Conservation (phyloP, 257 asterid genomes). For the Oldenlandia corymbosa region DNA sequence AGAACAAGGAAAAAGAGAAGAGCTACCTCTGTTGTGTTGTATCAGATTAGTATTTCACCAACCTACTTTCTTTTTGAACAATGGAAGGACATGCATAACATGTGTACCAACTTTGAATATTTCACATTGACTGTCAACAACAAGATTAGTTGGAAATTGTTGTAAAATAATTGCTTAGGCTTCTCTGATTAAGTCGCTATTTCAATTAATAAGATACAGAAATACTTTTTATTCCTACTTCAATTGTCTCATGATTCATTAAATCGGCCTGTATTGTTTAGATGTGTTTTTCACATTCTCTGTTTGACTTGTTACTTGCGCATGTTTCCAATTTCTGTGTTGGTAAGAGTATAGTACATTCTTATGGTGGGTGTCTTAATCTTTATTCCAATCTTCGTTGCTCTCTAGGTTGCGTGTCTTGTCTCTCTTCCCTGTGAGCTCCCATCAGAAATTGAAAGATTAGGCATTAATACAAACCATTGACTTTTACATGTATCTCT, state of each 20-base stretch:
- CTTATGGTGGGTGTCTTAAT: not conserved
- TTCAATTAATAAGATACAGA: not conserved
- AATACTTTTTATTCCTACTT: not conserved
- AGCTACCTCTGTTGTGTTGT: not conserved
- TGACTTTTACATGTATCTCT: not conserved
- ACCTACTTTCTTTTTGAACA: not conserved
- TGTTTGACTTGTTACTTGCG: not conserved
- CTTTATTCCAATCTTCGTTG: not conserved
- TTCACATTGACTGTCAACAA: not conserved
- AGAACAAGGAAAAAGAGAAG: not conserved
- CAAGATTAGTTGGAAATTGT: not conserved
- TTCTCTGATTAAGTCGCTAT: not conserved
- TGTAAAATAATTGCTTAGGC: not conserved
- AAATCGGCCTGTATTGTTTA: not conserved
- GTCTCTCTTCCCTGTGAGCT: conserved; percentile 42
- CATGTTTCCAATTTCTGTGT: not conserved
- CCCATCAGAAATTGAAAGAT: conserved; percentile 24
- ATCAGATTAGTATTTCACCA: not conserved
- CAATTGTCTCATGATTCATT: not conserved
- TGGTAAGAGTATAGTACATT: not conserved
- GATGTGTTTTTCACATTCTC: not conserved
- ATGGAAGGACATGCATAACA: not conserved
- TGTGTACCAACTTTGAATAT: not conserved
- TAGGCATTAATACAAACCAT: conserved; percentile 30
- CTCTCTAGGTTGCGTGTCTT: conserved; percentile 48